Evolutionary conservation across 192 early-diverging fungal species (phyloP).

Genomic region (Coemansia sp.): DNA sequence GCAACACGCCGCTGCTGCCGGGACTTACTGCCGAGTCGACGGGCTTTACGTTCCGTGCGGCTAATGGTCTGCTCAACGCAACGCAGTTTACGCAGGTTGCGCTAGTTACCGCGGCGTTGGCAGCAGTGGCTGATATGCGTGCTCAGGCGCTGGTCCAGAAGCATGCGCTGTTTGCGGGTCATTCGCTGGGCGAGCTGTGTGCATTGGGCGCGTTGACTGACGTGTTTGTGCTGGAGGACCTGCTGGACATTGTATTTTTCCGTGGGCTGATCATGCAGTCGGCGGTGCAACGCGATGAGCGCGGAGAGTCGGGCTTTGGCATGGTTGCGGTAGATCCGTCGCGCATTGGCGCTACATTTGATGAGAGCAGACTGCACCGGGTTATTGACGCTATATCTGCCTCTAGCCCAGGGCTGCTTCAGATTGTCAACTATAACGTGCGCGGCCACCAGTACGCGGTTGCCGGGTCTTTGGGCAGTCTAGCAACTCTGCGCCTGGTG

Average conservation of each 20-base stretch:
- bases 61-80: constrained; percentile 78
- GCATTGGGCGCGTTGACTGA: constrained; percentile 78
- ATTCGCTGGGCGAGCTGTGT: constrained; percentile 92
- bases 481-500: constrained; percentile 81
- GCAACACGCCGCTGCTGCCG: constrained; percentile 24
- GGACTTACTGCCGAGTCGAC: constrained; percentile 16
- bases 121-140: constrained; percentile 87
- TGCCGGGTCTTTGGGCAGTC: constrained; percentile 75
- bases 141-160: constrained; percentile 73
- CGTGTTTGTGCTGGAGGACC: constrained; percentile 71
- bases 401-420: constrained; percentile 68
- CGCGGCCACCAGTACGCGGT: constrained; percentile 92
- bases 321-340: constrained; percentile 92
- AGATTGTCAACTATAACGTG: constrained; percentile 97
- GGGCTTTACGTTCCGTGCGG: constrained; percentile 53
- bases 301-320: constrained; percentile 83
- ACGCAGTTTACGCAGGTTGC: constrained; percentile 95
- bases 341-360: constrained; percentile 71
- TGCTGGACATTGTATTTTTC: constrained; percentile 90
- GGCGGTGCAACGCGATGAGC: constrained; percentile 74
- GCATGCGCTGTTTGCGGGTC: constrained; percentile 85
- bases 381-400: constrained; percentile 70
- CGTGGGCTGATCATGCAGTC: constrained; percentile 97
- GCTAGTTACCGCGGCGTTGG: constrained; percentile 84
- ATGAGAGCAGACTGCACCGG: constrained; percentile 63